phyloP scores from a whole-genome alignment of 441 rosid species.

The Croton setiger region DNA sequence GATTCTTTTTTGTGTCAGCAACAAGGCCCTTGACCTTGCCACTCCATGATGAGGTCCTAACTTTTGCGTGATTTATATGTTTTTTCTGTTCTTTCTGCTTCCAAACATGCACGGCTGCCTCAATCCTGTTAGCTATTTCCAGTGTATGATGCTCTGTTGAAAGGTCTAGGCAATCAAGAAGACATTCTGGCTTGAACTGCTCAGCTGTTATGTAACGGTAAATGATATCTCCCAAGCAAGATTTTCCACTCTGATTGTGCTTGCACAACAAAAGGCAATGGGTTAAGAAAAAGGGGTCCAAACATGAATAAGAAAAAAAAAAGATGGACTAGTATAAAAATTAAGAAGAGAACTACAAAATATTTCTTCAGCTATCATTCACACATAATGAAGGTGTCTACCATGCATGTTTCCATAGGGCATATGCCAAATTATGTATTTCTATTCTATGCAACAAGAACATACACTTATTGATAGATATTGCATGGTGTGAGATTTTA shows the following conservation, averaged over 20 bases:
- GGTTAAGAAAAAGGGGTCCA: not conserved
- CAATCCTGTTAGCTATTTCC: slow-evolving; percentile 75
- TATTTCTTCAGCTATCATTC: not conserved
- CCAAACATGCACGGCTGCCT: slow-evolving; percentile 88
- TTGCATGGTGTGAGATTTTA: not conserved
- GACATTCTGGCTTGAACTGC: slow-evolving; percentile 84
- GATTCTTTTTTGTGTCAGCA: slow-evolving; percentile 52
- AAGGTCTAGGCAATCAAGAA: slow-evolving; percentile 87
- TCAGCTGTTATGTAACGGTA: slow-evolving; percentile 80
- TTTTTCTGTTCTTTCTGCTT: slow-evolving; percentile 64
- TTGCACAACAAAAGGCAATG: slow-evolving; percentile 15
- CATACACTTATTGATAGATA: not conserved
- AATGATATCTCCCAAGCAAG: slow-evolving; percentile 82
- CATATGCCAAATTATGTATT: not conserved
- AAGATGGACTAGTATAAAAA: not conserved
- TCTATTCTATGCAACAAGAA: not conserved
- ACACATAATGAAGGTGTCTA: too few relatives aligned
- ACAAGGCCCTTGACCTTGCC: slow-evolving; percentile 92
- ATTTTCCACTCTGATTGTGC: slow-evolving; percentile 67
- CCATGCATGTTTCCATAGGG: not conserved
- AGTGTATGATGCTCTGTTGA: slow-evolving; percentile 89
- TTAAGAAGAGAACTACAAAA: not conserved
- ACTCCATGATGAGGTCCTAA: slow-evolving; percentile 66
- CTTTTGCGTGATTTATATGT: slow-evolving; percentile 38
- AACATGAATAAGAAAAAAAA: not conserved